These are phyloP conservation scores for Cynara cardunculus DNA, from an alignment of 129 eudicot genomes.

Conservation along the genomic window DNA sequence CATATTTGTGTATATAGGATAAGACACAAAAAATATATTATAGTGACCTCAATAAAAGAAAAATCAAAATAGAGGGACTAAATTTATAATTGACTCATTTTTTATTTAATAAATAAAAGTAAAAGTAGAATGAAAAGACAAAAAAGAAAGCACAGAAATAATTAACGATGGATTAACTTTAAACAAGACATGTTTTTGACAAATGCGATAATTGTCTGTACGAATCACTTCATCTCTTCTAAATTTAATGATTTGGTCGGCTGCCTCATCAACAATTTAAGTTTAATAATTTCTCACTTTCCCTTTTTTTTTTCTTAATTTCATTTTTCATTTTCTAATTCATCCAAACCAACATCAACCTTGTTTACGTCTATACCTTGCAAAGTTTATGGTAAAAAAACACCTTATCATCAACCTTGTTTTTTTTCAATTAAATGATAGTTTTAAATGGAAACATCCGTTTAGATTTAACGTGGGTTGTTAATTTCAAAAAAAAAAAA, in stretches of 20 bases:
- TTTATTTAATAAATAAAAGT: too few species aligned
- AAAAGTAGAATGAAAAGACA: not conserved
- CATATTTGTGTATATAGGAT: too few species aligned
- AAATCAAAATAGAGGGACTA: too few species aligned
- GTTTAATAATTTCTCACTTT: not conserved
- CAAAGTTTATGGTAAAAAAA: too few species aligned
- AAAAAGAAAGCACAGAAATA: not conserved
- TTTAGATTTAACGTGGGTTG: not conserved
- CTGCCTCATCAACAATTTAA: not conserved
- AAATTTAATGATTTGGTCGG: constrained; percentile 21
- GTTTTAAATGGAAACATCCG: too few species aligned
- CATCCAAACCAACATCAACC: too few species aligned
- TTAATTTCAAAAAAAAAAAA: not conserved
- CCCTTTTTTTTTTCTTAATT: not conserved
- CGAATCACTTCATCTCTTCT: not conserved
- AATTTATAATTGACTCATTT: too few species aligned
- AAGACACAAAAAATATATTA: too few species aligned
- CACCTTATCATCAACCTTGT: too few species aligned
- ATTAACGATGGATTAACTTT: constrained; percentile 1
- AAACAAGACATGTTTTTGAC: constrained; percentile 14
- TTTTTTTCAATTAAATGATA: too few species aligned
- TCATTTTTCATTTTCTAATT: not conserved
- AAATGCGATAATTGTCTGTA: constrained; percentile 18
- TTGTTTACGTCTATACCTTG: too few species aligned
- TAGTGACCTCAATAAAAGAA: too few species aligned